Base-by-base conservation (phyloP, 352 stramenopile species). In the Globisporangium acanthophoron region DNA sequence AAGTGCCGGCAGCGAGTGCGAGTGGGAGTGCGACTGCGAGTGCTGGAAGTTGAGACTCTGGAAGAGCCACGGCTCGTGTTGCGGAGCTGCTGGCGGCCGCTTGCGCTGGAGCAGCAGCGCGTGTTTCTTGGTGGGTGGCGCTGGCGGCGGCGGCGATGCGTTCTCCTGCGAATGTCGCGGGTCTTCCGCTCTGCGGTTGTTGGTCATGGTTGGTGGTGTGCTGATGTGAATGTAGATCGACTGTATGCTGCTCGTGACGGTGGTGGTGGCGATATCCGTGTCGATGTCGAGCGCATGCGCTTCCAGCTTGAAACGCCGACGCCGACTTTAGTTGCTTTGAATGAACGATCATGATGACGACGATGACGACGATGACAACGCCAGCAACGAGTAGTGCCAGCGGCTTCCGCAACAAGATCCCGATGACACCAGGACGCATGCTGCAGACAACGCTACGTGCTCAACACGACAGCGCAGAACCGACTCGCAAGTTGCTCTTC, bases 41-140 rank as follows among this genome's bases (percentile, higher is more conserved):
- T 54, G 65, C 11, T 64, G 52, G 29, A 82, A 62, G 33, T 71
- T 77, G 11, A 78, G 53, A 52, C 78, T 90, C 54, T 88, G 80
- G 69, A 88, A 90, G 21, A 90, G 65, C 80, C 80, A 90, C 13
- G 78, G 78, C 55, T 90, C 71, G 44, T 80, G 66, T 12, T 74
- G 37, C 3, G 20, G 37, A 1, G 64, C 20, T 67, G 64, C 20
- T 67, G 64, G 51, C 44, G 62, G 62, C 50, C 67, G 65, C 24
- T 58, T 59, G 50, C 62, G 58, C 31, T 64, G 55, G 27, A 73
- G 40, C 51, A 66, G 45, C 51, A 66, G 52, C 21, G 58, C 61
- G 24, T 71, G 60, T 45, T 74, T 75, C 55, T 69, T 74, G 13
- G n/a, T 33, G 7, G 43, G 50, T 6, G 44, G 37, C 18, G 45